Percentiles rank a stretch among this genome's conserved stretches.
Conservation (phyloP, 225 moss, liverwort and hornwort genomes). For the Polytrichum commune region DNA sequence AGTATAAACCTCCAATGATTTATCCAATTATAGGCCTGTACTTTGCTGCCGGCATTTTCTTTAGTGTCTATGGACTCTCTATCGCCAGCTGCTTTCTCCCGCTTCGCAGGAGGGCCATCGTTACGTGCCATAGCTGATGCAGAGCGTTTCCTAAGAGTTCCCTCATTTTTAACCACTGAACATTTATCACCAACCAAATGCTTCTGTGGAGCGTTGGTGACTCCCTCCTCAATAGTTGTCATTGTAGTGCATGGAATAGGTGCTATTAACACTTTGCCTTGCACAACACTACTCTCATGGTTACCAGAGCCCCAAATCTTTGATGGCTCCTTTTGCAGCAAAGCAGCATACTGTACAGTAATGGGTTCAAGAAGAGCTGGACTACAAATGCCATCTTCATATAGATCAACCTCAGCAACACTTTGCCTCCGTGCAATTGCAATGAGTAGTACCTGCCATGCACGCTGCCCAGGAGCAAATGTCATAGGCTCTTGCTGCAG, state of each 20-base stretch:
- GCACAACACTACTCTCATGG: constrained; percentile 10
- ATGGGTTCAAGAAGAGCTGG: constrained; percentile 71
- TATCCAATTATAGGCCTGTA: constrained; percentile 42
- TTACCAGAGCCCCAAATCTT: constrained; percentile 11
- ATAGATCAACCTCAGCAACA: constrained; percentile 54
- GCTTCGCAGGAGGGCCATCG: constrained; percentile 31
- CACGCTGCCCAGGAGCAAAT: constrained; percentile 50
- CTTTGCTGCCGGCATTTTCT: constrained; percentile 12
- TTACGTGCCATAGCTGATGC: constrained; percentile 8
- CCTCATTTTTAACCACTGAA: constrained; percentile 15
- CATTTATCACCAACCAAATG: constrained; percentile 7
- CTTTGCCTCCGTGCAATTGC: constrained; percentile 49
- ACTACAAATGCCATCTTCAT: constrained; percentile 27
- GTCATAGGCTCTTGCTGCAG: constrained; percentile 35
- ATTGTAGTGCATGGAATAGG: constrained; percentile 7
- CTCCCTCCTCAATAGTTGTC: constrained; percentile 3
- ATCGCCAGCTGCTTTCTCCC: constrained; percentile 16
- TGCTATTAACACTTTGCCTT: constrained; percentile 5
- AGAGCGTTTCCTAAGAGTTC: constrained; percentile 16
- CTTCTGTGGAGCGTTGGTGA: constrained; percentile 6
- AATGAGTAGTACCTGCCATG: constrained; percentile 69
- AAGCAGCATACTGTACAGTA: constrained; percentile 44
- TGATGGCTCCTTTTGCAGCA: constrained; percentile 32
- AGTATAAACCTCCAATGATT: constrained; percentile 53
- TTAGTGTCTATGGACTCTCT: constrained; percentile 4